These are phyloP conservation scores for Pythium phragmitis DNA, from an alignment of 352 stramenopile genomes.

Conservation along the genomic window DNA sequence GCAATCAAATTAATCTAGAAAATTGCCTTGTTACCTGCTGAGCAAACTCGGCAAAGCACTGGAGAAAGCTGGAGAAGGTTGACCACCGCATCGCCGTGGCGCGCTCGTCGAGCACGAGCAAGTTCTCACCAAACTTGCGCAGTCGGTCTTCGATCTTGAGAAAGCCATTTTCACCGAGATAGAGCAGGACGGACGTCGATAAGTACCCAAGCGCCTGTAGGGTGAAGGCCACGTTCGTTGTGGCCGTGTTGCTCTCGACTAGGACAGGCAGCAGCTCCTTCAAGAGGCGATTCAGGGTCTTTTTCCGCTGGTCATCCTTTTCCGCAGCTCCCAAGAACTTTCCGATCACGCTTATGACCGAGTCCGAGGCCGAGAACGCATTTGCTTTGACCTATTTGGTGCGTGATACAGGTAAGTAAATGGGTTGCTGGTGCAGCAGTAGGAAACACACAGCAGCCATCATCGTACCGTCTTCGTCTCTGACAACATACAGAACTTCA, in stretches of 20 bases:
- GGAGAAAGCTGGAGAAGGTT: constrained; percentile 51
- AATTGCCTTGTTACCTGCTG: constrained; percentile 31
- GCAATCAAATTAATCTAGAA: neutral
- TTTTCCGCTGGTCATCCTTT: constrained; percentile 57
- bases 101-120: constrained; percentile 57
- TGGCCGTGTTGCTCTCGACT: constrained; percentile 41
- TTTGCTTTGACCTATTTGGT: constrained; percentile 62
- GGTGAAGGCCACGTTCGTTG: constrained; percentile 45
- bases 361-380: constrained; percentile 46
- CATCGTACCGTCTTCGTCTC: constrained; percentile 68
- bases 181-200: constrained; percentile 41
- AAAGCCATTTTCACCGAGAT: constrained; percentile 49
- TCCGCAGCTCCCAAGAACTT: constrained; percentile 32
- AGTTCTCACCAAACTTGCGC: constrained; percentile 61
- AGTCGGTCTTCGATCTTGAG: constrained; percentile 72
- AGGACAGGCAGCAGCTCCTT: constrained; percentile 69
- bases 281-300: constrained; percentile 65
- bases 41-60: constrained; percentile 58
- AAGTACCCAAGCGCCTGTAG: constrained; percentile 55
- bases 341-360: constrained; percentile 45
- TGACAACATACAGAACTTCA: constrained; percentile 62
- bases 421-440: neutral
- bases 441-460: constrained; percentile 1
- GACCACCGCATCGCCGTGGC: constrained; percentile 55
- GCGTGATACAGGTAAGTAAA: neutral